Conservation (phyloP, 108 stramenopile species). For the Nannochloropsis oceanica region DNA sequence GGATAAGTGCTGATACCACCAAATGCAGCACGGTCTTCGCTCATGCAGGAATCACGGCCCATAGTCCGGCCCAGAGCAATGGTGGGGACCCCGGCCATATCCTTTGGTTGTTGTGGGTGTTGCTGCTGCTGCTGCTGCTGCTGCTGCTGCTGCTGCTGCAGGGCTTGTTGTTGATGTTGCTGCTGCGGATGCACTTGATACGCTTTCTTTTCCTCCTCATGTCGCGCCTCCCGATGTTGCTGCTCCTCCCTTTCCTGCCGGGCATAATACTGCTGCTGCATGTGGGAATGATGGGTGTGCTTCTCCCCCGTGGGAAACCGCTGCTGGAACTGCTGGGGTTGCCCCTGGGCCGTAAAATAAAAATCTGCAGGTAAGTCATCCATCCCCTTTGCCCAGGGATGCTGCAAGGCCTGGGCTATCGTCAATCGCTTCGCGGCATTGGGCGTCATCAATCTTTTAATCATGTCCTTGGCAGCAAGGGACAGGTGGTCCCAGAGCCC, state of each 20-base stretch:
- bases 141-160: neutral
- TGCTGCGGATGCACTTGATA: neutral
- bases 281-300: neutral
- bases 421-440: conserved; percentile 3
- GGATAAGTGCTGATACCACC: too few relatives aligned
- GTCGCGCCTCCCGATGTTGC: neutral
- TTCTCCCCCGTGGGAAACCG: neutral
- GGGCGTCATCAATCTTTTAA: conserved; percentile 4
- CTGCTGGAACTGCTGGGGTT: neutral
- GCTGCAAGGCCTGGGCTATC: conserved; percentile 1
- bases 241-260: neutral
- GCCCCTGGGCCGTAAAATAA: neutral
- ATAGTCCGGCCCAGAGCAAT: too few relatives aligned
- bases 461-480: conserved; percentile 4
- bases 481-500: neutral
- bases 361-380: neutral
- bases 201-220: neutral
- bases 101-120: too few relatives aligned
- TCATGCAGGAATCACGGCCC: too few relatives aligned
- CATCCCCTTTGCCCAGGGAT: conserved; percentile 15
- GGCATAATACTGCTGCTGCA: neutral
- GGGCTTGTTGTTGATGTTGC: neutral
- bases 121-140: neutral
- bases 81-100: too few relatives aligned
- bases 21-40: too few relatives aligned